Evolutionary conservation across 1,284 basidiomycete species (phyloP).

Genomic region (Kwoniella shivajii): DNA sequence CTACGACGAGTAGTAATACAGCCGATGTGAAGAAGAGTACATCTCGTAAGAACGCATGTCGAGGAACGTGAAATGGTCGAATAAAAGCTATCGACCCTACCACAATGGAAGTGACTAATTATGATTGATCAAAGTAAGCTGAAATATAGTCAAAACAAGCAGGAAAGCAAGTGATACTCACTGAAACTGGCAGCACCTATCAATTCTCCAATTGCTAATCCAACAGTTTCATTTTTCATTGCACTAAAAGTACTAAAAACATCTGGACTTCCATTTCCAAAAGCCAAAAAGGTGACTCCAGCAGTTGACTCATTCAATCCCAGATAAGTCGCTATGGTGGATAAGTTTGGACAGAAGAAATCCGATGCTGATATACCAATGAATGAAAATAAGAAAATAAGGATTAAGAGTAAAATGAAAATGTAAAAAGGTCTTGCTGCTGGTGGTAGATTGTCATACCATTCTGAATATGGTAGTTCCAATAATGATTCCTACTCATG

Average conservation of each 20-base stretch:
- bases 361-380: slow-evolving; percentile 91
- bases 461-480: slow-evolving; percentile 33
- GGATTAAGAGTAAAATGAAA: slow-evolving; percentile 35
- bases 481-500: slow-evolving; percentile 17
- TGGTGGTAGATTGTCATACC: slow-evolving; percentile 31
- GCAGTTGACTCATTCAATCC: slow-evolving; percentile 87
- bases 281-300: slow-evolving; percentile 89
- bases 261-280: slow-evolving; percentile 91
- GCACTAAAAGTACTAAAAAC: slow-evolving; percentile 94
- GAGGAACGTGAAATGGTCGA: slow-evolving; percentile 83
- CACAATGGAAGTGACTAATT: slow-evolving; percentile 77
- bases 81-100: slow-evolving; percentile 96
- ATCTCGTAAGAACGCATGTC: slow-evolving; percentile 82
- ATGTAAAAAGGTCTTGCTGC: slow-evolving; percentile 38
- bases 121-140: neutral
- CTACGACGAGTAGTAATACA: slow-evolving; percentile 70
- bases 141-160: neutral
- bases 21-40: slow-evolving; percentile 89
- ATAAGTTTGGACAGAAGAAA: slow-evolving; percentile 93
- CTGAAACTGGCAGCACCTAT: slow-evolving; percentile 92
- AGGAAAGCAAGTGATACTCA: slow-evolving; percentile 17
- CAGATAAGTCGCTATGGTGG: slow-evolving; percentile 76
- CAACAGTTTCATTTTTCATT: slow-evolving; percentile 80
- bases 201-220: slow-evolving; percentile 90
- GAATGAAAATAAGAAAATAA: slow-evolving; percentile 63